These are phyloP conservation scores for Anacardium occidentale DNA, from an alignment of 345 rosid species.

Conservation along the genomic window DNA sequence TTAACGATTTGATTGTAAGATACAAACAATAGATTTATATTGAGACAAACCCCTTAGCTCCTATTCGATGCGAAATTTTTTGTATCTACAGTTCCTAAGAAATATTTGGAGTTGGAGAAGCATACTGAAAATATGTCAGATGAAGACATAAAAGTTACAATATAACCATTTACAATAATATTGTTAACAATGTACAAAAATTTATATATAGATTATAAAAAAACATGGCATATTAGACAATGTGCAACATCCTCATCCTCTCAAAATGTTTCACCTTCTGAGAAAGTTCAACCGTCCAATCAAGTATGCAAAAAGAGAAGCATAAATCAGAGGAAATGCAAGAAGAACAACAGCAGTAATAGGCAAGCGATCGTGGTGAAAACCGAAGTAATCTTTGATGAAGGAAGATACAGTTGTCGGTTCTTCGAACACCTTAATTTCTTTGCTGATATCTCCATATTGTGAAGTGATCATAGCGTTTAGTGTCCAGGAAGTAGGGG, in stretches of 20 bases:
- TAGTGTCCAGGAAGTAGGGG: slow-evolving; percentile 74
- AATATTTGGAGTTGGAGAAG: too few species aligned
- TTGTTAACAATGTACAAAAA: too few species aligned
- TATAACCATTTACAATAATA: too few species aligned
- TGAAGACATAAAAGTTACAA: too few species aligned
- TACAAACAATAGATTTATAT: too few species aligned
- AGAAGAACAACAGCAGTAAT: slow-evolving; percentile 39
- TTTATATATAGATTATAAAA: too few species aligned
- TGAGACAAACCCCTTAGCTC: too few species aligned
- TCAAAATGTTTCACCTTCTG: slow-evolving; percentile 39
- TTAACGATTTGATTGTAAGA: too few species aligned
- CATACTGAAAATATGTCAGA: too few species aligned
- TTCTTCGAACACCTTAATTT: slow-evolving; percentile 50
- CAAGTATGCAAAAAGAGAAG: slow-evolving; percentile 54
- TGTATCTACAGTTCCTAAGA: too few species aligned
- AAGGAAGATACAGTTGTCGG: slow-evolving; percentile 39
- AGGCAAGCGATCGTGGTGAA: slow-evolving; percentile 33
- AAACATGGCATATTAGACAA: background rate
- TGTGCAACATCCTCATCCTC: slow-evolving; percentile 3
- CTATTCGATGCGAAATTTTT: too few species aligned
- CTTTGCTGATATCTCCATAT: slow-evolving; percentile 56
- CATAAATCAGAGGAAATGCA: slow-evolving; percentile 48
- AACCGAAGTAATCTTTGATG: slow-evolving; percentile 60
- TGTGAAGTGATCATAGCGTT: slow-evolving; percentile 65
- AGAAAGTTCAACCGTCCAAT: slow-evolving; percentile 58